These are phyloP conservation scores for Tieghemiomyces parasiticus DNA, from an alignment of 192 early-diverging fungal species.

Conservation along the genomic window DNA sequence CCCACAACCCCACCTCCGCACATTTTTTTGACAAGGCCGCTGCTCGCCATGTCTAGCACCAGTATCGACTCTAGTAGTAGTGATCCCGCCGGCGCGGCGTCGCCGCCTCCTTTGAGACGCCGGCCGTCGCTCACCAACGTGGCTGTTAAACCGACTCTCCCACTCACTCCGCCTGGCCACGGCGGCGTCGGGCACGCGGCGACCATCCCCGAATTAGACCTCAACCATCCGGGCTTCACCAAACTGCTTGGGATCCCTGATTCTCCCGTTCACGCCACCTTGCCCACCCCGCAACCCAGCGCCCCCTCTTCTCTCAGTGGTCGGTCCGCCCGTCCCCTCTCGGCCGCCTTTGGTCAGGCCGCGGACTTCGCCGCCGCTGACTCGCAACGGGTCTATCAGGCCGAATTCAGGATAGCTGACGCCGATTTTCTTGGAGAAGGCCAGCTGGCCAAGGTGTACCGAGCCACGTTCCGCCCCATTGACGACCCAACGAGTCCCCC, in stretches of 20 bases:
- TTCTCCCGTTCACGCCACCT: not conserved
- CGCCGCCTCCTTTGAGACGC: too few relatives aligned
- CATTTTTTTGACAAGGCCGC: too few relatives aligned
- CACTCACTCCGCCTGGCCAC: not conserved
- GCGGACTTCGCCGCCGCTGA: not conserved
- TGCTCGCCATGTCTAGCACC: too few relatives aligned
- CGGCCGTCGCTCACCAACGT: too few relatives aligned
- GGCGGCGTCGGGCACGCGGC: too few relatives aligned
- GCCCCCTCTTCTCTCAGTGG: not conserved
- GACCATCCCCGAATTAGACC: not conserved
- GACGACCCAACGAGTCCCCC: not conserved
- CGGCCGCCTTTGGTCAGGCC: not conserved
- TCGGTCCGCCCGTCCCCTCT: not conserved
- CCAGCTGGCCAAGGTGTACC: constrained; percentile 8
- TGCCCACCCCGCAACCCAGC: not conserved
- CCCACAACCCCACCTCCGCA: too few relatives aligned
- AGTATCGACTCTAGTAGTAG: too few relatives aligned
- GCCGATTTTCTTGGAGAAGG: not conserved
- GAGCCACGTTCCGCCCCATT: not conserved
- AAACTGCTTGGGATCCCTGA: not conserved
- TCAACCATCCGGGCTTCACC: not conserved
- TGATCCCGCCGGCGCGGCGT: too few relatives aligned
- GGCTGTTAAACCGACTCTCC: not conserved
- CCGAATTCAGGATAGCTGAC: not conserved
- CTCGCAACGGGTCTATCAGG: not conserved